Base-by-base conservation (phyloP, 192 early-diverging fungal species). In the Coemansia guatemalensis region DNA sequence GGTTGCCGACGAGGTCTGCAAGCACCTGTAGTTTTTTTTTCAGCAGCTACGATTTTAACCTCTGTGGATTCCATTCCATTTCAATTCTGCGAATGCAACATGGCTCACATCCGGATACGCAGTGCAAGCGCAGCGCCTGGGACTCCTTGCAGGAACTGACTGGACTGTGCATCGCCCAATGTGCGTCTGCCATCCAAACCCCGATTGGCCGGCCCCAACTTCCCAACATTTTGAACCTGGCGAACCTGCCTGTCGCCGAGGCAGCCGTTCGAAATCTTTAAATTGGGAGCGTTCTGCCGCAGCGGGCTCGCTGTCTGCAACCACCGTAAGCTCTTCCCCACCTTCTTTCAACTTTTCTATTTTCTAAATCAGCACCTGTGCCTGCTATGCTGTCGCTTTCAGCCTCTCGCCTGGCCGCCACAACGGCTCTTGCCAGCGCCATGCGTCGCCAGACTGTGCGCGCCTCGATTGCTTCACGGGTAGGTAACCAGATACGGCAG, bases 1-100 rank as follows among this genome's bases (percentile, higher is more conserved):
- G 60, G 92, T 95, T n/a, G 89, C 90, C 2, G 83, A 93, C 11
- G 93, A 88, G 6, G 88, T 98, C 44, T 85, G 88, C 82, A 88
- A 85, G 68, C 74, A 83, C 23, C 83, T 89, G 32, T 89, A 82
- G 70, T 48, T 29, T 8, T 26, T 8, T 47, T 8, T n/a, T 9
- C 39, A 9, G 14, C 39, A 44, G 14, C 14, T 44, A 14, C 39
- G 14, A 6, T 44, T 44, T 44, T 6, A 44, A 14, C 14, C 29
- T 6, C 29, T 30, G 29, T 4, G 29, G 29, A 30, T 30, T 30
- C 9, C 9, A 8, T 39, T 39, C 1, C 11, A 39, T 12, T 39
- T 39, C 11, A 39, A 12, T 39, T 8, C 1, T 39, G 2, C 35
- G 3, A 8, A 39, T 39, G 11, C 11, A 39, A 39, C 8, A 9